Evolutionary conservation across 1,284 basidiomycete genomes (phyloP).

Genomic region (Mixia osmundae): DNA sequence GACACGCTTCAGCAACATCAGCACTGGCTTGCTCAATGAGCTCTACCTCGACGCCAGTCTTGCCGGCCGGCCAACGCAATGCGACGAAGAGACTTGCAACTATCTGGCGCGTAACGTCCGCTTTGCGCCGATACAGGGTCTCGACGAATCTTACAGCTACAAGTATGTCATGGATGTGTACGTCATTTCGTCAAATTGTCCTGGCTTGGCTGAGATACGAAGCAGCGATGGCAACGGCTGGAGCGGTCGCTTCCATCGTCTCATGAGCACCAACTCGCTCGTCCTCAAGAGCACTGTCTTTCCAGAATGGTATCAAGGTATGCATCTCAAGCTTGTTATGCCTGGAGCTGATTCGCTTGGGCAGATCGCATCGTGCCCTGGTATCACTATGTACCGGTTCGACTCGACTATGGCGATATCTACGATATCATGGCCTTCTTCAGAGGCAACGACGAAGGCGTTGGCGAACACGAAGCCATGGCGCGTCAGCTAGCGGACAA

Average conservation of each 20-base stretch:
- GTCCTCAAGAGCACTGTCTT: constrained; percentile 40
- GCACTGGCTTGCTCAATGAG: constrained; percentile 12
- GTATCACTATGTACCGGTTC: constrained; percentile 22
- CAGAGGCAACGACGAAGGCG: constrained; percentile 21
- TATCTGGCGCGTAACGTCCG: constrained; percentile 12
- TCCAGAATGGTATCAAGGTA: constrained; percentile 28
- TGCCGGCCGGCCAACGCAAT: constrained; percentile 17
- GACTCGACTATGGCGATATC: constrained; percentile 28
- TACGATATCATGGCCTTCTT: constrained; percentile 29
- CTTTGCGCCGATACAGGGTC: constrained; percentile 14
- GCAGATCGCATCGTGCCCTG: too few relatives aligned
- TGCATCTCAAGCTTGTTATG: constrained; percentile 4
- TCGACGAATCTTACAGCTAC: constrained; percentile 18
- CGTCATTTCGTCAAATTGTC: constrained; percentile 24
- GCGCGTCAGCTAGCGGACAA: constrained; percentile 15
- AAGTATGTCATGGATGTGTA: constrained; percentile 28
- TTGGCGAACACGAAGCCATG: constrained; percentile 17
- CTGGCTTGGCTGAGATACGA: not conserved
- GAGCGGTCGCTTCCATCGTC: constrained; percentile 18
- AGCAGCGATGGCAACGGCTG: constrained; percentile 16
- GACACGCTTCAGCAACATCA: constrained; percentile 2
- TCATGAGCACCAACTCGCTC: constrained; percentile 37
- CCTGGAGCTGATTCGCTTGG: not conserved
- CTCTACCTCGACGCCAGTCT: constrained; percentile 18
- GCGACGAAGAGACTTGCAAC: constrained; percentile 17